phyloP scores from a whole-genome alignment of 139 green algal genomes.

The Nannochloris sp. region DNA sequence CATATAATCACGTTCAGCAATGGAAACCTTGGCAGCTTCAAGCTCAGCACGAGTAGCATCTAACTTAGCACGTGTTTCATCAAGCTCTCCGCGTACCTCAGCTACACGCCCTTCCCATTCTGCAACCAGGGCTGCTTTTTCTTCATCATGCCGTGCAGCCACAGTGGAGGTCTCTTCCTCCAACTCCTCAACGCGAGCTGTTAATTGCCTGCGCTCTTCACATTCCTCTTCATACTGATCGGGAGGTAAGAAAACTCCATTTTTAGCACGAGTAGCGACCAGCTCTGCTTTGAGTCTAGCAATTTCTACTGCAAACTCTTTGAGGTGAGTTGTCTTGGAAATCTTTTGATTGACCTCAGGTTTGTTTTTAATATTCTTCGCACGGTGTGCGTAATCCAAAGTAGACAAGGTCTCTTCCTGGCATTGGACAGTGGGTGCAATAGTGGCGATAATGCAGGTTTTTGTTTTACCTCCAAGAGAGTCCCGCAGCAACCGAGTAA shows the following conservation, averaged over 20 bases:
- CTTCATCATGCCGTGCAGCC: conserved; percentile 21
- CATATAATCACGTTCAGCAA: conserved; percentile 35
- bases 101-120: neutral
- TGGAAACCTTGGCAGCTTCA: neutral
- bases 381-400: conserved; percentile 95
- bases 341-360: conserved; percentile 91
- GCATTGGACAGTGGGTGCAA: conserved; percentile 76
- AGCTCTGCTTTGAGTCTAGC: conserved; percentile 80
- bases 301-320: conserved; percentile 90
- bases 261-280: conserved; percentile 81
- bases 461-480: conserved; percentile 81
- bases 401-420: conserved; percentile 94
- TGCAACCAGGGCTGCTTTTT: conserved; percentile 1
- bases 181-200: conserved; percentile 47
- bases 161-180: conserved; percentile 27
- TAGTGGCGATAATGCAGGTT: conserved; percentile 98
- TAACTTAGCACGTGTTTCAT: conserved; percentile 18
- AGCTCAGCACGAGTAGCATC: conserved; percentile 15
- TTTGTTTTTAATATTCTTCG: conserved; percentile 98
- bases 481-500: conserved; percentile 94
- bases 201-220: conserved; percentile 43
- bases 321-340: conserved; percentile 89
- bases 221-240: conserved; percentile 65
- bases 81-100: conserved; percentile 17
- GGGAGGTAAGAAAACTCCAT: conserved; percentile 38